These are phyloP conservation scores for Schwanniomyces polymorphus DNA, from an alignment of 805 yeast genomes.

Conservation along the genomic window DNA sequence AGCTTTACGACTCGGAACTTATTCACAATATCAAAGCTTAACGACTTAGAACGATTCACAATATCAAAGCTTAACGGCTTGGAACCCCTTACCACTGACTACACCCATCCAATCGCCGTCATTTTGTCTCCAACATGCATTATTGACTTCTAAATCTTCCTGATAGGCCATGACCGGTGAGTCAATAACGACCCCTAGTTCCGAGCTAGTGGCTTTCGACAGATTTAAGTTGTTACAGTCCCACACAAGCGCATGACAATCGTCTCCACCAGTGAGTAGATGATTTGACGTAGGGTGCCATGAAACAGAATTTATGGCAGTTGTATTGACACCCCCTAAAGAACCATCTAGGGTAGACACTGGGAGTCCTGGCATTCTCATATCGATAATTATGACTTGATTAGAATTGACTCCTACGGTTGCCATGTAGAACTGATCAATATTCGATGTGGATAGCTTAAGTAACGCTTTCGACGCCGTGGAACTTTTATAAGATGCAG, in stretches of 20 bases:
- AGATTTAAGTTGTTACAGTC: conserved; percentile 45
- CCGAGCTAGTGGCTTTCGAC: conserved; percentile 2
- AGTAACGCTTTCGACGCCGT: conserved; percentile 58
- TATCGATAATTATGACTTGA: conserved; percentile 69
- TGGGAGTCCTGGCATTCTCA: conserved; percentile 87
- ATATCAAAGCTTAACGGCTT: conserved; percentile 45
- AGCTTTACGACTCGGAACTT: too few species aligned
- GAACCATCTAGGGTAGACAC: conserved; percentile 63
- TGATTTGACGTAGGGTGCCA: conserved; percentile 83
- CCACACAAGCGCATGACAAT: conserved; percentile 72
- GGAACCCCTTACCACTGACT: conserved; percentile 67
- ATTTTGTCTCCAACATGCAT: conserved; percentile 66
- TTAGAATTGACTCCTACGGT: conserved; percentile 73
- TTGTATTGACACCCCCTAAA: conserved; percentile 48
- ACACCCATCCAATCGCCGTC: conserved; percentile 82
- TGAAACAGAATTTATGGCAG: conserved; percentile 66
- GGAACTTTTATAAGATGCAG: conserved; percentile 2
- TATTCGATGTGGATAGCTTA: conserved; percentile 73
- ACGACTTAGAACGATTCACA: too few species aligned
- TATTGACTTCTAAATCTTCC: conserved; percentile 72
- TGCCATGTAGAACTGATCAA: conserved; percentile 81
- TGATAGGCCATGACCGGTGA: conserved; percentile 51
- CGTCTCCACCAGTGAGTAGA: conserved; percentile 66
- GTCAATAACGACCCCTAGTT: conserved; percentile 14
- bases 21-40: not conserved